These are phyloP conservation scores for Gnomoniopsis sp. DNA, from an alignment of 2,329 filamentous ascomycete genomes.

Conservation along the genomic window DNA sequence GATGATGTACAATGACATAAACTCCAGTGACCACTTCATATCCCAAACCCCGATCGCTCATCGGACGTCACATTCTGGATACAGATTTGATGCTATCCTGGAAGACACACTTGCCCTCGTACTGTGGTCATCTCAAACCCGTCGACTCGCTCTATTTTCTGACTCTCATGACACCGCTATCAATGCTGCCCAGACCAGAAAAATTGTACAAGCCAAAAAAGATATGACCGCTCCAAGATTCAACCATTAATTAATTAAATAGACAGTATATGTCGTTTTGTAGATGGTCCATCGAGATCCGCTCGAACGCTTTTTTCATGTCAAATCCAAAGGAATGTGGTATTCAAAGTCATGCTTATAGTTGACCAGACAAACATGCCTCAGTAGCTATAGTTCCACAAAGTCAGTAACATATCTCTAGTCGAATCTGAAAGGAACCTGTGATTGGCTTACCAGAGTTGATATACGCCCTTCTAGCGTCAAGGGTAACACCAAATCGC, in stretches of 20 bases:
- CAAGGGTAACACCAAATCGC: constrained; percentile 81
- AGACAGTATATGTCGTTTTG: constrained; percentile 1
- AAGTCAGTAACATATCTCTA: constrained; percentile 26
- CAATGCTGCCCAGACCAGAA: neutral
- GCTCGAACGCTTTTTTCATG: neutral
- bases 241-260: constrained; percentile 17
- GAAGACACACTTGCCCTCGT: neutral
- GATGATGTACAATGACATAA: neutral
- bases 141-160: too few species aligned
- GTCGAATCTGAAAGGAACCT: neutral
- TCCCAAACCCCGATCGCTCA: neutral
- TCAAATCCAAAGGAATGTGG: neutral
- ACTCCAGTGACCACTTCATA: neutral
- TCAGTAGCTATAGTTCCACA: constrained; percentile 58
- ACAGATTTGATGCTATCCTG: neutral
- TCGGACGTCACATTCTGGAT: neutral
- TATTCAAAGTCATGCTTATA: constrained; percentile 43
- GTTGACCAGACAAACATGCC: constrained; percentile 72
- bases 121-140: neutral
- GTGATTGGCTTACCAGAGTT: constrained; percentile 69
- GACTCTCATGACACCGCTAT: neutral
- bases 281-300: neutral
- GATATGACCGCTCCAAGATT: neutral
- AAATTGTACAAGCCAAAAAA: neutral
- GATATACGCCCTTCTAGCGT: constrained; percentile 89